A percentile compares a stretch with the other conserved stretches of the same genome.
Conservation (phyloP, 2,329 filamentous ascomycete genomes). For the Sporothrix brunneoviolacea region DNA sequence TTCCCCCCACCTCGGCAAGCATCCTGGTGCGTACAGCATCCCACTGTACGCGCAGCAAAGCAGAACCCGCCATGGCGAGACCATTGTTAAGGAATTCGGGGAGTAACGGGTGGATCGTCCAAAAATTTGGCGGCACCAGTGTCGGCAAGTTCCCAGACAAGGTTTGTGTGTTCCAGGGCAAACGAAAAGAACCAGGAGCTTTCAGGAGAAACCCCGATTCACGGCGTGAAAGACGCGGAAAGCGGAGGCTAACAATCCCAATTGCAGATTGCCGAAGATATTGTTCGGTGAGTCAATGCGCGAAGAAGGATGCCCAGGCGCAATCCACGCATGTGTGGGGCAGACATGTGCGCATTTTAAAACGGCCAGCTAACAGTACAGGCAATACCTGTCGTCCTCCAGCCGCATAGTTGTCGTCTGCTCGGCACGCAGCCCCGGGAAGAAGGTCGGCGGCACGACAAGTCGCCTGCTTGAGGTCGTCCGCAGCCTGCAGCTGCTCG, state of each 20-base stretch:
- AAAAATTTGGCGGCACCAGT: conserved; percentile 56
- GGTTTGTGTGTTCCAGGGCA: conserved; percentile 29
- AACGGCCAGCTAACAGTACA: conserved; percentile 7
- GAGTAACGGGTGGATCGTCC: conserved; percentile 43
- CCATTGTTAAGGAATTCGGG: conserved; percentile 14
- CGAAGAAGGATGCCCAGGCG: background rate
- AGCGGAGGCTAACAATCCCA: conserved; percentile 17
- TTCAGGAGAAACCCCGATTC: too few relatives aligned
- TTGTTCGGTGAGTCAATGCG: conserved; percentile 18
- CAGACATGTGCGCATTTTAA: conserved; percentile 4
- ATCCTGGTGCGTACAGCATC: background rate
- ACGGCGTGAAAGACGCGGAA: background rate
- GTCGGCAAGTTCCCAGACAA: conserved; percentile 51
- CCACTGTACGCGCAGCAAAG: background rate
- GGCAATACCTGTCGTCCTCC: conserved; percentile 26
- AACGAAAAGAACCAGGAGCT: background rate
- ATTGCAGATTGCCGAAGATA: conserved; percentile 27
- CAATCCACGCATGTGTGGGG: background rate
- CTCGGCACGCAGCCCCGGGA: conserved; percentile 88
- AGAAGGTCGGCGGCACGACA: conserved; percentile 91
- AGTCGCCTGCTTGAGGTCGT: conserved; percentile 68
- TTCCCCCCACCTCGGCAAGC: background rate
- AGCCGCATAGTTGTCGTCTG: conserved; percentile 88
- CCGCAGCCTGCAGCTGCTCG: conserved; percentile 48
- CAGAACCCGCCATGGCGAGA: conserved; percentile 11